Percentiles rank a stretch among this genome's conserved stretches.
phyloP scores from a whole-genome alignment of 345 rosid genomes.

The Salix brachista region DNA sequence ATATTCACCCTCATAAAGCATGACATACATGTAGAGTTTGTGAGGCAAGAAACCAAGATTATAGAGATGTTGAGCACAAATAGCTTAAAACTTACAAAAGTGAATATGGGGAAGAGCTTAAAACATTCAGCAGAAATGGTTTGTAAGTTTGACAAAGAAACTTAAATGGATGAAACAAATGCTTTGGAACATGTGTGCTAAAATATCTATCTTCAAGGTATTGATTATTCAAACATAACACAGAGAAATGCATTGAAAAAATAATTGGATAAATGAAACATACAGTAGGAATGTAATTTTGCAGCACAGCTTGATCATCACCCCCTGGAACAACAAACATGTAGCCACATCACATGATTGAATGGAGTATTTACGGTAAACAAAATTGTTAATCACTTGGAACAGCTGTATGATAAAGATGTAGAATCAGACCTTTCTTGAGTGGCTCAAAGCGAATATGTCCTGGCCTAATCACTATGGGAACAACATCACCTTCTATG shows the following conservation, averaged over 20 bases:
- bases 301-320: constrained; percentile 37
- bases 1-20: not conserved
- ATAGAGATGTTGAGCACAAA: not conserved
- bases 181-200: not conserved
- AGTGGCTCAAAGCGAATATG: constrained; percentile 81
- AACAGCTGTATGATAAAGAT: constrained; percentile 6
- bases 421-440: constrained; percentile 41
- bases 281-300: constrained; percentile 53
- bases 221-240: not conserved
- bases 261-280: constrained; percentile 16
- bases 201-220: not conserved
- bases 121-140: not conserved
- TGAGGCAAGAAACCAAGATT: not conserved
- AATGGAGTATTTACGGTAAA: not conserved
- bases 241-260: not conserved
- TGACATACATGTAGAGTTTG: not conserved
- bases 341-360: constrained; percentile 19
- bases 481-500: constrained; percentile 51
- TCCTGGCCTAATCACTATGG: constrained; percentile 80
- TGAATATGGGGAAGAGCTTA: not conserved
- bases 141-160: not conserved
- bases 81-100: not conserved
- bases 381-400: constrained; percentile 6
- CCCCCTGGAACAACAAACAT: constrained; percentile 37
- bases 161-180: not conserved